Evolutionary conservation across 495 filamentous ascomycete species (phyloP), one percentile per base, ranked within the genome.

Genomic region (Massariosphaeria phaeospora): DNA sequence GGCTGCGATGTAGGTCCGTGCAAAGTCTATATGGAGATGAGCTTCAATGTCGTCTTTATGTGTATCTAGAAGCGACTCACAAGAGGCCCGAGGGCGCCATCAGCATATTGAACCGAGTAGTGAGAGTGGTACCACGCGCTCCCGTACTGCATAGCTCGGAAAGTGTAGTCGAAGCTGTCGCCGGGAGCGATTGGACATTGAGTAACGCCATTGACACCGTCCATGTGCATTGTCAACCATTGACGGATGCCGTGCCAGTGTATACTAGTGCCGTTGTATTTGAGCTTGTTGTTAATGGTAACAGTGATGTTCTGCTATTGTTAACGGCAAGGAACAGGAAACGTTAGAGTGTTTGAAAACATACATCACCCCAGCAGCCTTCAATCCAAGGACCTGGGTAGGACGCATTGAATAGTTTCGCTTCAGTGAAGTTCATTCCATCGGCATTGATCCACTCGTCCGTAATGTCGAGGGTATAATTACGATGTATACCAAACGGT

Each of bases 1-100:
- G 70, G 47, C 8, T 62, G 66, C 12, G 70, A 74, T 2, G 71
- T 66, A 2, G 83, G 82, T 1, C 82, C 81, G 57, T 84, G 73
- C 61, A 85, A 75, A 18, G 68, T 54, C 52, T 38, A 36, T 21
- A 4, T 3, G 7, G 11, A 29, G 12, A 44, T 57, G 46, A 40
- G 31, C 42, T 35, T 9, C 13, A 41, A 20, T 35, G n/a, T 9
- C 17, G 13, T 20, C 24, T 39, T 1, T 9, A 10, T 9, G 10
- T 6, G 23, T 18, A 43, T 13, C 7, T 2, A 18, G n/a, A 49
- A 51, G 75, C 60, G 3, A 48, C 44, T 34, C 17, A 33, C 27
- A 11, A 85, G 69, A 10, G 79, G 61, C 11, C 81, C 82, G 46
- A 68, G 34, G 15, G 64, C 26, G 35, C 78, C 79, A 47, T 77